Base-by-base conservation (phyloP, 2,329 filamentous ascomycete species). In the Paramyrothecium roridum region DNA sequence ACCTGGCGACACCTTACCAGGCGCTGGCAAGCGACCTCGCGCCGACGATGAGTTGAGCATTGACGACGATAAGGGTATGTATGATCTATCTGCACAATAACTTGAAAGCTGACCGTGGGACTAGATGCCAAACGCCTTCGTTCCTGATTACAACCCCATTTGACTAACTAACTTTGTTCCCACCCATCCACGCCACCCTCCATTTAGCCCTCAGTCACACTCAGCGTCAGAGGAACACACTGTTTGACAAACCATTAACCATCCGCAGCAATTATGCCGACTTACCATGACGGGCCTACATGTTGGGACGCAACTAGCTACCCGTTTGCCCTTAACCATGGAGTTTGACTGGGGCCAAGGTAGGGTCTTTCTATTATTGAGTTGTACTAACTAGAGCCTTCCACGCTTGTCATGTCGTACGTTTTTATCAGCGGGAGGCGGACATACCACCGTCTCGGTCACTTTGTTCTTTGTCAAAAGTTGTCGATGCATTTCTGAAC, bases 71-170 rank as follows among this genome's bases (percentile, higher is more conserved):
- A 66, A 70, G 59, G 68, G 67, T 71, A 66, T 22, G 54, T 19
- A 17, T 8, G 22, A 21, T 12, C 33, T 33, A 54, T 17, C 12
- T 6, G 37, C 13, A 13, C 13, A 8, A 6, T 43, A 19, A 13
- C 4, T 6, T 43, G 4, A 17, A 54, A 58, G 52, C 73, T 75
- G 65, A 77, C 61, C 53, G n/a, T 58, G 16, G 56, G 59, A 43
- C 56, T 62, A 72, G 80, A 80, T 66, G 66, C 73, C 69, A 84
- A 82, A 72, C 81, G 81, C 63, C 76, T 75, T 65, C 80, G 80
- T 55, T 75, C 70, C 50, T 70, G 50, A 67, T 59, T 48, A 46
- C 30, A 17, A 11, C 6, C 6, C 46, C 46, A 48, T 7, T 47
- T 20, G n/a, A 8, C 46, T 51, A 33, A 37, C 49, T 19, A 4